Percentiles rank a stretch among this genome's conserved stretches.
phyloP scores from a whole-genome alignment of 306 rosid genomes.

The Sicyos baderoa region DNA sequence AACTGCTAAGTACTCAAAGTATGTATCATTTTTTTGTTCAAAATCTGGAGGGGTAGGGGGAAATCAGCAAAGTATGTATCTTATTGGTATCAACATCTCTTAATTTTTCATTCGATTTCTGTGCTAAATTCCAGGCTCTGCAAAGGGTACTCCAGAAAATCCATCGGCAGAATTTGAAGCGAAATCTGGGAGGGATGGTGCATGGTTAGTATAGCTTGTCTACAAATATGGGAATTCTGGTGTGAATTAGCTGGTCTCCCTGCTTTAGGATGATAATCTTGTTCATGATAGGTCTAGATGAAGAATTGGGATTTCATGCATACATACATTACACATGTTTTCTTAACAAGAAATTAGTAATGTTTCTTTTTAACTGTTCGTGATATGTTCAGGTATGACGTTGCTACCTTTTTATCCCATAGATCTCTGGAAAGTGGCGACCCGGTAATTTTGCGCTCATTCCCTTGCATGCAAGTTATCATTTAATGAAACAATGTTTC shows the following conservation, averaged over 20 bases:
- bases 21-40: not conserved
- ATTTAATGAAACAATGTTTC: conserved; percentile 5
- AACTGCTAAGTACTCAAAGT: not conserved
- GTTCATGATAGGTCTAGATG: conserved; percentile 11
- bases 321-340: not conserved
- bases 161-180: conserved; percentile 83
- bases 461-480: not conserved
- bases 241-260: not conserved
- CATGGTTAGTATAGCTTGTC: conserved; percentile 64
- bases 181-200: conserved; percentile 96
- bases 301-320: not conserved
- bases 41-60: not conserved
- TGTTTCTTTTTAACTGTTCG: not conserved
- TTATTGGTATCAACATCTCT: not conserved
- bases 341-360: not conserved
- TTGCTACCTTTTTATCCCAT: conserved; percentile 70
- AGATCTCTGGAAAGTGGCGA: conserved; percentile 73
- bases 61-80: not conserved
- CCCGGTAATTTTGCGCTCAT: conserved; percentile 59
- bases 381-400: conserved; percentile 71
- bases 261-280: not conserved
- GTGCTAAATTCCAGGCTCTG: conserved; percentile 41
- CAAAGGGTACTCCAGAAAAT: conserved; percentile 56
- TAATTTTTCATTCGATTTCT: conserved; percentile 21
- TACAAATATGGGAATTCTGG: conserved; percentile 22